Evolutionary conservation across 257 asterid species (phyloP), one percentile per base, ranked within the genome.

Genomic region (Jaltomata sinuosa): DNA sequence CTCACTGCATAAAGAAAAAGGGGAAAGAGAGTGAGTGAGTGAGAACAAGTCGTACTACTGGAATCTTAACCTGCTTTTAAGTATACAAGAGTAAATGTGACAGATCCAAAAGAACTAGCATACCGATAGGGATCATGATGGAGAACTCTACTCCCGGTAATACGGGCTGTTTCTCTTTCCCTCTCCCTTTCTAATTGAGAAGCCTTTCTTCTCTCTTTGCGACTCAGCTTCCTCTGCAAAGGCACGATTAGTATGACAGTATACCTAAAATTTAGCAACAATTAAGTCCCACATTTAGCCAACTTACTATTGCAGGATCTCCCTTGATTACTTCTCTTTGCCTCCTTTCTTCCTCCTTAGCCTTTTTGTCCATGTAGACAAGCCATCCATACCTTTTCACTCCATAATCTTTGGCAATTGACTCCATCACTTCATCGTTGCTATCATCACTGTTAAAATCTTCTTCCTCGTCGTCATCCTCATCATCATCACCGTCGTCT

Each of bases 381-480:
- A 95, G 97, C 98, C 98, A 95, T 81, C 99, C 98, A 82, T 94
- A 97, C 84, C 98, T 93, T 90, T 95, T 97, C 80, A 95, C 98
- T 50, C 99, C 99, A 89, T 90, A 95, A 65, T 95, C 97, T 91
- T 94, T 97, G 27, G 99, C 98, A 84, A 97, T 93, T 25, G 97
- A 92, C 90, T 97, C 99, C 99, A 94, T 95, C 64, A 86, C 93
- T 89, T 93, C 98, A 88, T 94, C 99, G 83, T 93, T 93, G 90
- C 97, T 93, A 88, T 95, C 98, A 84, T 97, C 99, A 84, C 99
- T 97, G 84, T 97, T 97, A 87, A 97, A 97, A 83, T 83, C 85
- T 69, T 95, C 98, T 21, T 93, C 99, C 49, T 94, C 94, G 1
- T 89, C 94, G 11, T 93, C 96, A 3, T 93, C 98, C 4, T 93